Evolutionary conservation across 306 rosid species (phyloP), one percentile per base, ranked within the genome.

Genomic region (Cicer cuneatum): DNA sequence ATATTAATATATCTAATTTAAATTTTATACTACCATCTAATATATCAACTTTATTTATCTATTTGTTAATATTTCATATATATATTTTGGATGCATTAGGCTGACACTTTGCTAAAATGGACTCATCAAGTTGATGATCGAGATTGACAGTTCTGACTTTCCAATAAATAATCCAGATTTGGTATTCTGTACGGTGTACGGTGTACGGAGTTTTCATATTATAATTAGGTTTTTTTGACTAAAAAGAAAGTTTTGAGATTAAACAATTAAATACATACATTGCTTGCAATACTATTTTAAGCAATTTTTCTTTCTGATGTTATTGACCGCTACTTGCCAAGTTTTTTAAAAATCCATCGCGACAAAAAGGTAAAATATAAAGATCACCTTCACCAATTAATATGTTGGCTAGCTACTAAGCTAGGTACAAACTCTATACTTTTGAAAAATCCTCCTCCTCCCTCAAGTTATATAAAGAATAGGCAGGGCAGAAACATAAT

Each of bases 121-220:
- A 72, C 42, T 16, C 60, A 60, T 35, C 60, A 60, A 47, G 4
- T 35, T 47, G 70, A 46, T 35, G 19, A 18, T 41, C 3, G 57
- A 66, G 19, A 18, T 41, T n/a, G 57, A 66, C 46, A 35, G 53
- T 11, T 65, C 38, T 35, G 61, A 16, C 29, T 35, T 45, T 33
- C 13, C 11, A 8, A 73, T 14, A 19, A 72, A 72, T 3, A 66
- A 6, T 11, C 83, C 59, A 59, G 49, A 67, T 8, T 59, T 0
- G 14, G 52, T 59, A 13, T 29, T 11, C 2, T 59, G 76, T 74
- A 74, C 84, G 76, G 66, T 59, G 76, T 74, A 74, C 84, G 76
- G 66, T 42, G 84, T 80, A 74, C 84, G 80, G 76, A 40, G 48
- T 57, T 80, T 59, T 14, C 1, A 7, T 33, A 59, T 59, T 2